phyloP scores from a whole-genome alignment of 2,329 filamentous ascomycete species.

The Byssoonygena ceratinophila region DNA sequence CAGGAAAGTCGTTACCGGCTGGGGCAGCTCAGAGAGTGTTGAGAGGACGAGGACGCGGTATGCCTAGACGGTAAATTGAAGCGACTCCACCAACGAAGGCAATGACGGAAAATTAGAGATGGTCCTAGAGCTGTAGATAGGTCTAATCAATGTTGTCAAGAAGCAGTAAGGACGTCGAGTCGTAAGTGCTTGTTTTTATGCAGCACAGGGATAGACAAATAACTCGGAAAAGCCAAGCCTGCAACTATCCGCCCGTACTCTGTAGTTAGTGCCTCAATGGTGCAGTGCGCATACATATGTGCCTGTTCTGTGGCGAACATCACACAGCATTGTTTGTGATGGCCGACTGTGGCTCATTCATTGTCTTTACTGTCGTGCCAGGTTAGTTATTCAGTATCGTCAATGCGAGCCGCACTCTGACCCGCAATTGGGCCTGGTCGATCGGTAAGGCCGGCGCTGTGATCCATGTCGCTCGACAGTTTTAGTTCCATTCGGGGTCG shows the following conservation, averaged over 20 bases:
- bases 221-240: too few relatives aligned
- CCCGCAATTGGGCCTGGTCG: background rate
- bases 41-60: conserved; percentile 65
- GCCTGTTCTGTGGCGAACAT: too few relatives aligned
- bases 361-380: background rate
- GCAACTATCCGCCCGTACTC: too few relatives aligned
- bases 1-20: conserved; percentile 60
- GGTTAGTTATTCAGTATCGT: too few relatives aligned
- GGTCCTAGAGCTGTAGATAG: background rate
- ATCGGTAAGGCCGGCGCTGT: conserved; percentile 1
- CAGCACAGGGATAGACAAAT: too few relatives aligned
- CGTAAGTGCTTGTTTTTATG: too few relatives aligned
- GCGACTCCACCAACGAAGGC: background rate
- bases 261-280: too few relatives aligned
- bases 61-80: conserved; percentile 63
- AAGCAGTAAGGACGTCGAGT: too few relatives aligned
- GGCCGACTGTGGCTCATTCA: background rate
- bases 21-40: conserved; percentile 83
- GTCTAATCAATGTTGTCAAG: background rate
- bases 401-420: background rate
- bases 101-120: background rate
- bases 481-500: background rate
- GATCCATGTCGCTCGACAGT: background rate
- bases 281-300: too few relatives aligned
- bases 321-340: background rate